Conservation (phyloP, 768 basidiomycete genomes). For the Tulasnella sp. region DNA sequence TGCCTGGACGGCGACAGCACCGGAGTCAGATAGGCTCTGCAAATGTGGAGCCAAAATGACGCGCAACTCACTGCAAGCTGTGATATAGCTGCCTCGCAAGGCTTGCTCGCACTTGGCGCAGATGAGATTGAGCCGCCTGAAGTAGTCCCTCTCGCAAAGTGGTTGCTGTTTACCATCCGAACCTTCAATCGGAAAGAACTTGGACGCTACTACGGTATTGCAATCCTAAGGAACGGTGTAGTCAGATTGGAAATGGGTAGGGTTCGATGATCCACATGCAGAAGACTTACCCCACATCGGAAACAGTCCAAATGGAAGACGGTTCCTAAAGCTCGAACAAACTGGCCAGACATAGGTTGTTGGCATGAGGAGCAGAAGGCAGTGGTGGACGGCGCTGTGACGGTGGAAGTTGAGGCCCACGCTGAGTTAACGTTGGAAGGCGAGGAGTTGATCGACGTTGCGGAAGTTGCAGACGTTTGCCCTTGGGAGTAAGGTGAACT, state of each 20-base stretch:
- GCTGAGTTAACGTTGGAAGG: background rate
- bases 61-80: conserved; percentile 82
- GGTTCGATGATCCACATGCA: background rate
- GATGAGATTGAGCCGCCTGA: conserved; percentile 88
- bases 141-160: conserved; percentile 98
- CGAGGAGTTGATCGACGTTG: conserved; percentile 9
- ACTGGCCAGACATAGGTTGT: conserved; percentile 71
- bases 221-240: conserved; percentile 65
- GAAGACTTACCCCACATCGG: conserved; percentile 75
- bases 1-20: conserved; percentile 45
- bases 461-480: background rate
- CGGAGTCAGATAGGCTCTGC: conserved; percentile 5
- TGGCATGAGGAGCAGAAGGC: conserved; percentile 18
- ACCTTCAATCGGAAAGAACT: conserved; percentile 98
- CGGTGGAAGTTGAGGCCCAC: background rate
- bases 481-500: background rate
- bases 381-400: background rate
- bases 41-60: background rate
- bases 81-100: conserved; percentile 94
- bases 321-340: conserved; percentile 87
- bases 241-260: conserved; percentile 14
- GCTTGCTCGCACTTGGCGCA: conserved; percentile 95
- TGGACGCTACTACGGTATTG: conserved; percentile 89
- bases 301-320: conserved; percentile 98
- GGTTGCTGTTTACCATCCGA: conserved; percentile 82